Evolutionary conservation across 192 early-diverging fungal genomes (phyloP).

Genomic region (Spinellus fusiger): DNA sequence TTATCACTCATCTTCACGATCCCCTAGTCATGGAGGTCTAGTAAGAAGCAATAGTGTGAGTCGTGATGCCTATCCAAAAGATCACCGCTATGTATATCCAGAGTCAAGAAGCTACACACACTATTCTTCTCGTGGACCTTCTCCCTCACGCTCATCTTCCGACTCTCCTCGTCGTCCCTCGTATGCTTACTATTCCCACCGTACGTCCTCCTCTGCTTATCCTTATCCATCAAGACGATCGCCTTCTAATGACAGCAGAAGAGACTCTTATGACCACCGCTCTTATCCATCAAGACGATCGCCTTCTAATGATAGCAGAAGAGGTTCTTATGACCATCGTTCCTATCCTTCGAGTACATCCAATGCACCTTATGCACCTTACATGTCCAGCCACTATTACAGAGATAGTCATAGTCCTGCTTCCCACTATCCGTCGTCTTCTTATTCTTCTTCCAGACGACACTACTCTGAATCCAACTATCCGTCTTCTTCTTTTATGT

Average conservation of each 20-base stretch:
- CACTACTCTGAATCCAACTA: conserved; percentile 5
- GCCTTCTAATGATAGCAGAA: neutral
- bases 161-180: conserved; percentile 13
- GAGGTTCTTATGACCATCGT: conserved; percentile 2
- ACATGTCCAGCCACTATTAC: conserved; percentile 5
- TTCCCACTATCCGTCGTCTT: neutral
- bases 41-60: neutral
- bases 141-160: conserved; percentile 10
- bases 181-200: conserved; percentile 12
- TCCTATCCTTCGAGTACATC: neutral
- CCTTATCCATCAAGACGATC: conserved; percentile 17
- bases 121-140: conserved; percentile 9
- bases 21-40: neutral
- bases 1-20: conserved; percentile 8
- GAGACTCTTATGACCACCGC: conserved; percentile 22
- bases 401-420: neutral
- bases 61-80: neutral
- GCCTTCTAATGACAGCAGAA: conserved; percentile 12
- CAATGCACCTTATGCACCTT: conserved; percentile 1
- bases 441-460: neutral
- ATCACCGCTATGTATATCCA: conserved; percentile 4
- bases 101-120: neutral
- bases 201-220: neutral
- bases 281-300: conserved; percentile 4
- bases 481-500: neutral